Evolutionary conservation across 169 alveolate species (phyloP), one percentile per base, ranked within the genome.

Genomic region (Eimeria acervulina): DNA sequence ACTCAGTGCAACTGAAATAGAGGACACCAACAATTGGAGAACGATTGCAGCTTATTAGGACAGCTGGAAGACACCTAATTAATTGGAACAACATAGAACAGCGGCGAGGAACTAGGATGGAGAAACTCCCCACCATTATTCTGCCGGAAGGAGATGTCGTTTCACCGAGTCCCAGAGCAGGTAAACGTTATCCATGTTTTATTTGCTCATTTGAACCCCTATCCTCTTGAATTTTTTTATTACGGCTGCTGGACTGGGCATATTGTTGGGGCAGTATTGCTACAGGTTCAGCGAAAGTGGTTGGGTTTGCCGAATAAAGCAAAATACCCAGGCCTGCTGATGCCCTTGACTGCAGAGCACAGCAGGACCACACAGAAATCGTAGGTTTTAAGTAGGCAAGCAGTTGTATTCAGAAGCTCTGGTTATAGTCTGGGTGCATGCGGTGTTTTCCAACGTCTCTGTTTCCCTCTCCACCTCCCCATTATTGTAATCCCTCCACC

Each of bases 81-180:
- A 61, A 4, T 61, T 26, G 72, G 78, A 21, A 5, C 23, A 23
- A 28, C 40, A 12, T 28, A 76, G 0, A 38, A 28, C 42, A 76
- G 23, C 63, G 19, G 63, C 38, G 59, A 40, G 59, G 59, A 40
- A 38, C 59, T n/a, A 51, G 26, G 13, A 90, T 90, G 95, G 95
- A 90, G 81, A 90, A 74, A 31, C 95, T 90, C 38, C 95, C 95
- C 63, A 90, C 95, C 38, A 90, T 90, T 59, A 90, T 90, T 23
- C 80, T 90, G 40, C 95, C 95, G 44, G 93, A 55, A 23, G 93
- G 52, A 21, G 93, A 84, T 13, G 80, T 59, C 76, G 44, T 68
- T 42, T 52, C 80, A 28, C 52, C 93, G 23, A 84, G 93, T 52
- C 93, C 93, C 13, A 44, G 93, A 52, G 66, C 93, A 33, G 78